These are phyloP conservation scores for Talaromyces ruber DNA, from an alignment of 495 filamentous ascomycete genomes.

Conservation along the genomic window DNA sequence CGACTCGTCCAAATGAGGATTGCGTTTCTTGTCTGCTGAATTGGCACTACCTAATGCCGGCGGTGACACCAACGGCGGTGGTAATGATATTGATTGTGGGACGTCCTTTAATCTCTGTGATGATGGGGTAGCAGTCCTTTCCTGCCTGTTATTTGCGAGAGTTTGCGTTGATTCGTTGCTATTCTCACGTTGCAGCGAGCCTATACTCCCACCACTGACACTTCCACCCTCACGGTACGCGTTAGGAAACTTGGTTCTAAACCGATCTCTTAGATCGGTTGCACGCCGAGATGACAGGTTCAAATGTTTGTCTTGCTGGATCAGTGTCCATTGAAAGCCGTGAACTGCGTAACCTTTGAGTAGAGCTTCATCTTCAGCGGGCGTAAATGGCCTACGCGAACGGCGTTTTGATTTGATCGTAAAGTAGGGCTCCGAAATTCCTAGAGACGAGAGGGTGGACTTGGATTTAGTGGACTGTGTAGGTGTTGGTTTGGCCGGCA, in stretches of 20 bases:
- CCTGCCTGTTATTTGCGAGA: neutral
- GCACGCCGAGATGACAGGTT: slow-evolving; percentile 58
- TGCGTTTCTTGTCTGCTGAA: neutral
- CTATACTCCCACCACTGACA: slow-evolving; percentile 24
- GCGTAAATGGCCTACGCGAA: slow-evolving; percentile 54
- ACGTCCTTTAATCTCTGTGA: neutral
- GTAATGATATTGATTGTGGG: neutral
- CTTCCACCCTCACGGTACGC: slow-evolving; percentile 51
- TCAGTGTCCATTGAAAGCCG: slow-evolving; percentile 73
- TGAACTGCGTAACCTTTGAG: slow-evolving; percentile 66
- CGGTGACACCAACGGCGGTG: neutral
- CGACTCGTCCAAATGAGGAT: neutral
- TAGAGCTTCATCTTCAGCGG: slow-evolving; percentile 68
- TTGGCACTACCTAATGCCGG: neutral
- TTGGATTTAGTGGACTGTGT: slow-evolving; percentile 19
- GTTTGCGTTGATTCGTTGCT: neutral
- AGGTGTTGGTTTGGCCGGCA: slow-evolving; percentile 7
- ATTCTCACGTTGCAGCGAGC: neutral
- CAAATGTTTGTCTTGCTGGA: slow-evolving; percentile 62
- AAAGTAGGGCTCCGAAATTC: slow-evolving; percentile 30
- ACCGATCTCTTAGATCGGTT: slow-evolving; percentile 75
- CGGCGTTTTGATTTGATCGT: slow-evolving; percentile 28
- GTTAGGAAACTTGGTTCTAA: slow-evolving; percentile 71
- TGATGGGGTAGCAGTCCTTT: neutral
- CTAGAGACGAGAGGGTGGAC: slow-evolving; percentile 24